Percentiles rank a stretch among this genome's conserved stretches.
phyloP scores from a whole-genome alignment of 2,329 filamentous ascomycete genomes.

The Diaporthe amygdali region DNA sequence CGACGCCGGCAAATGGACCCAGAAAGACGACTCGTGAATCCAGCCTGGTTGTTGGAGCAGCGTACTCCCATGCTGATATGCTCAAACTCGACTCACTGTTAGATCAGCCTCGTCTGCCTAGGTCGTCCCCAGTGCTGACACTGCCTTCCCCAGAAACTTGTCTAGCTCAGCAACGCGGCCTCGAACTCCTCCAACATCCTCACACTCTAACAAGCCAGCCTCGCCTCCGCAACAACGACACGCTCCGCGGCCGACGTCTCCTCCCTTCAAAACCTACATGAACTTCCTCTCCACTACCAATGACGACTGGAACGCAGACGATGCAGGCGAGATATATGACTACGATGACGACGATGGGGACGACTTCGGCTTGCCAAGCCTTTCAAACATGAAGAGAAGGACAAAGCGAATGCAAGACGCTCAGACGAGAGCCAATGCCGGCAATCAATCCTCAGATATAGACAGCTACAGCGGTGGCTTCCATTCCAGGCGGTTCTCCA shows the following conservation, averaged over 20 bases:
- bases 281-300: conserved; percentile 83
- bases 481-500: conserved; percentile 61
- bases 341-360: conserved; percentile 91
- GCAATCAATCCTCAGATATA: conserved; percentile 24
- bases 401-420: conserved; percentile 56
- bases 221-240: conserved; percentile 45
- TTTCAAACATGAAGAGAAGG: conserved; percentile 88
- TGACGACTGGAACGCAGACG: conserved; percentile 80
- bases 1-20: conserved; percentile 39
- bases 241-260: conserved; percentile 61
- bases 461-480: conserved; percentile 11
- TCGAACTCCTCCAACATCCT: conserved; percentile 72
- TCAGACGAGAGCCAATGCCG: conserved; percentile 39
- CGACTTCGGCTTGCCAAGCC: conserved; percentile 91
- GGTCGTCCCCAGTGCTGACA: conserved; percentile 28
- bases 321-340: conserved; percentile 75
- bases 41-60: conserved; percentile 84
- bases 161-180: conserved; percentile 65
- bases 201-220: conserved; percentile 51
- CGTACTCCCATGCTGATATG: conserved; percentile 96
- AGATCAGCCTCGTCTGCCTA: conserved; percentile 33
- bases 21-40: conserved; percentile 65
- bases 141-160: conserved; percentile 21
- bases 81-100: conserved; percentile 86
- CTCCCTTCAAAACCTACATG: conserved; percentile 76